These are phyloP conservation scores for Plasmodium inui DNA, from an alignment of 169 alveolate species.

Conservation along the genomic window DNA sequence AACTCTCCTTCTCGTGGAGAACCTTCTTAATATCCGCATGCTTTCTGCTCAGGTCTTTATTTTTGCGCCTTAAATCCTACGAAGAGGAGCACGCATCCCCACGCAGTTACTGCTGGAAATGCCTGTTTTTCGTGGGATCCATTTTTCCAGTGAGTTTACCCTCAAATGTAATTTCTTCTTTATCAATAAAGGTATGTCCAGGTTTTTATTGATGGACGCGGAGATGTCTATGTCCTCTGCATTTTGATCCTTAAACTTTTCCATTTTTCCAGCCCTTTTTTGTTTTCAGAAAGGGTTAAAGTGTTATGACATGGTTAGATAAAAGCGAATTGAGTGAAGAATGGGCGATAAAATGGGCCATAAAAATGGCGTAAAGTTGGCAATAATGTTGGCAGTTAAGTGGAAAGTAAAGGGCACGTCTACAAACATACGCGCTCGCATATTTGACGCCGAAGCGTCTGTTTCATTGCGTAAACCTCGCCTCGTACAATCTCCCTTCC, in stretches of 20 bases:
- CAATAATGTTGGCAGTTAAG: background rate
- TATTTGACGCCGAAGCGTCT: background rate
- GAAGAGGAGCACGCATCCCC: background rate
- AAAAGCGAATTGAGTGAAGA: background rate
- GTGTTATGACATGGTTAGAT: background rate
- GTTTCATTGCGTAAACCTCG: background rate
- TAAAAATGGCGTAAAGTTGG: background rate
- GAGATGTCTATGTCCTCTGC: constrained; percentile 40
- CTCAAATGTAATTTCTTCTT: constrained; percentile 60
- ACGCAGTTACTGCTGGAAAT: background rate
- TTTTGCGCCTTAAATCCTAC: constrained; percentile 54
- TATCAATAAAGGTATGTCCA: constrained; percentile 67
- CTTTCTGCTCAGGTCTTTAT: constrained; percentile 60
- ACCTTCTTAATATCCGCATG: constrained; percentile 49
- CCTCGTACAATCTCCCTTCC: background rate
- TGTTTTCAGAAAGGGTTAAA: background rate
- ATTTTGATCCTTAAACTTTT: constrained; percentile 10
- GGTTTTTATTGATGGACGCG: constrained; percentile 40
- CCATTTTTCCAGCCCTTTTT: constrained; percentile 35
- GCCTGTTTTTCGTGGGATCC: background rate
- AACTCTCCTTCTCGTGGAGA: constrained; percentile 42
- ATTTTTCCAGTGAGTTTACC: constrained; percentile 9
- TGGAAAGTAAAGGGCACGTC: background rate
- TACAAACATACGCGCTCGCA: constrained; percentile 4
- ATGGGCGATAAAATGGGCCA: background rate